Evolutionary conservation across 2,329 filamentous ascomycete species (phyloP).

Genomic region (Pyrenochaeta sp.): DNA sequence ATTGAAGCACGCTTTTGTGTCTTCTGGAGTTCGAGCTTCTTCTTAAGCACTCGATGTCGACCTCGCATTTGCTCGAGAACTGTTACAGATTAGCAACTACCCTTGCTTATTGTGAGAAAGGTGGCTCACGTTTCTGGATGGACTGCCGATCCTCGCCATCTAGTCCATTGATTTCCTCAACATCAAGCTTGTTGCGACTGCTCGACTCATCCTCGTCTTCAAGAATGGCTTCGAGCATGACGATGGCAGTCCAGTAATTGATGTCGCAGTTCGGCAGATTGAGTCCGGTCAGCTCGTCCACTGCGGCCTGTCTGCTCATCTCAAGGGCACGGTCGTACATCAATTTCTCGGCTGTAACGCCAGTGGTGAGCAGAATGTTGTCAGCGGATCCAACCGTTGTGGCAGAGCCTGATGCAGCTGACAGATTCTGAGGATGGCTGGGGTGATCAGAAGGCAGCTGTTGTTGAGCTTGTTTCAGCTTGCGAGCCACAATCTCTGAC

Average conservation of each 20-base stretch:
- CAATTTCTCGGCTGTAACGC: slow-evolving; percentile 92
- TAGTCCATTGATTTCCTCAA: slow-evolving; percentile 63
- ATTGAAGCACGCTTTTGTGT: slow-evolving; percentile 48
- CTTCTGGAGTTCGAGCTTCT: slow-evolving; percentile 55
- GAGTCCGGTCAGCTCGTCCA: slow-evolving; percentile 93
- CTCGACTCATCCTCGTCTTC: slow-evolving; percentile 76
- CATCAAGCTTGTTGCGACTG: slow-evolving; percentile 52
- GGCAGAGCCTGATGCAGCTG: slow-evolving; percentile 64
- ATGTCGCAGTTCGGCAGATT: slow-evolving; percentile 89
- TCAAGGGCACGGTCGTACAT: slow-evolving; percentile 98
- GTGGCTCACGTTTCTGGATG: slow-evolving; percentile 74
- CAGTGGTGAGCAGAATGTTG: slow-evolving; percentile 83
- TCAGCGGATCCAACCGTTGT: slow-evolving; percentile 72
- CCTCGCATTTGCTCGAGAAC: slow-evolving; percentile 57
- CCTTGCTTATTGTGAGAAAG: not conserved
- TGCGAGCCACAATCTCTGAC: slow-evolving; percentile 90
- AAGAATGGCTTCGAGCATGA: slow-evolving; percentile 93
- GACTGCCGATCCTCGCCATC: slow-evolving; percentile 77
- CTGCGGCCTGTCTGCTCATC: slow-evolving; percentile 93
- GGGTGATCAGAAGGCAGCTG: slow-evolving; percentile 85
- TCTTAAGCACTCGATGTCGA: slow-evolving; percentile 54
- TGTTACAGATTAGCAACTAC: slow-evolving; percentile 39
- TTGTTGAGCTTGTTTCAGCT: slow-evolving; percentile 85
- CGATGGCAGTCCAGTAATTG: slow-evolving; percentile 90
- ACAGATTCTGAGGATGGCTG: slow-evolving; percentile 82